Conservation (phyloP, 2,329 filamentous ascomycete genomes). For the Akanthomyces lecanii region DNA sequence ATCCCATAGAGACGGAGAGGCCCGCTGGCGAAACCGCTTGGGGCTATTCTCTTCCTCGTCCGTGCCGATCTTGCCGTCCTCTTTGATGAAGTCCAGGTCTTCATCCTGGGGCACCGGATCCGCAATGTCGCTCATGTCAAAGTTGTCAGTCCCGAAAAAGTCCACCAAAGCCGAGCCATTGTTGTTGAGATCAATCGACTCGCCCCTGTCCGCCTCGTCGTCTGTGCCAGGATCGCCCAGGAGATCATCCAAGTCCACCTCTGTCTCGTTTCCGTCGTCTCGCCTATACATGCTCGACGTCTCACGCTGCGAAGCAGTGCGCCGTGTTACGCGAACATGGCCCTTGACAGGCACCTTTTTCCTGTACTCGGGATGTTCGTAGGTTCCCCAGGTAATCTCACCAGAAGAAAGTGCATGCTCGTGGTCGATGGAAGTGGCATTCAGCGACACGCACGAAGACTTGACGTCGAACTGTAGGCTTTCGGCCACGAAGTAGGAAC, state of each 20-base stretch:
- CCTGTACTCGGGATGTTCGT: slow-evolving; percentile 6
- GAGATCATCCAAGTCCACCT: neutral
- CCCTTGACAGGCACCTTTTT: neutral
- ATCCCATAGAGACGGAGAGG: neutral
- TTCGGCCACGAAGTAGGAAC: slow-evolving; percentile 5
- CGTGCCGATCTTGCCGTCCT: neutral
- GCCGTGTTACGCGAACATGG: neutral
- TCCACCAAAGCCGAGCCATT: neutral
- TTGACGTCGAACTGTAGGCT: neutral
- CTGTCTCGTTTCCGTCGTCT: no score
- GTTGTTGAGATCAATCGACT: neutral
- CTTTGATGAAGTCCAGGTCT: neutral
- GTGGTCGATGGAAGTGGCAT: neutral
- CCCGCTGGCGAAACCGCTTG: neutral
- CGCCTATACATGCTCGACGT: neutral
- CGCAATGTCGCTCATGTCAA: neutral
- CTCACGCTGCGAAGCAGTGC: neutral
- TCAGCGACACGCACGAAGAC: neutral
- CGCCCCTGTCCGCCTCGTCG: neutral
- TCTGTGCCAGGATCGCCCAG: neutral
- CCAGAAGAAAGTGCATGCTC: slow-evolving; percentile 11
- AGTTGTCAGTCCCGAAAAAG: neutral
- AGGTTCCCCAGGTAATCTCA: slow-evolving; percentile 14
- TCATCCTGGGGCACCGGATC: neutral
- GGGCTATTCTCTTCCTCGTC: neutral